Evolutionary conservation across 345 rosid species (phyloP).

Genomic region (Salix suchowensis): DNA sequence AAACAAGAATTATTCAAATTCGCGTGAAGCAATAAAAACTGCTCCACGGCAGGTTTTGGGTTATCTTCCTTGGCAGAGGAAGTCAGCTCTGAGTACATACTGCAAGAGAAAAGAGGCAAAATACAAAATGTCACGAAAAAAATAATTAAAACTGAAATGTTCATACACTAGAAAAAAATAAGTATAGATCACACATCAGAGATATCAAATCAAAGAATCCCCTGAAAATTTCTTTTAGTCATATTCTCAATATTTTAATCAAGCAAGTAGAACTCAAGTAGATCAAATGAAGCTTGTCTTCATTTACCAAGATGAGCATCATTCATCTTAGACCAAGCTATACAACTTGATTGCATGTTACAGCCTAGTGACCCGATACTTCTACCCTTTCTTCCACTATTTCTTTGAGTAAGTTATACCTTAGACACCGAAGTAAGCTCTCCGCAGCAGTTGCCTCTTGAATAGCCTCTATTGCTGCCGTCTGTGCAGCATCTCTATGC

Average conservation of each 20-base stretch:
- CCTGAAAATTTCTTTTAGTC: not conserved
- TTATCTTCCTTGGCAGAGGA: constrained; percentile 77
- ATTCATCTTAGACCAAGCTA: too few species aligned
- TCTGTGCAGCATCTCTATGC: constrained; percentile 85
- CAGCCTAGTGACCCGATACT: not conserved
- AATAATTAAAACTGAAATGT: not conserved
- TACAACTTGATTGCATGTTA: too few species aligned
- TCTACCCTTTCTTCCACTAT: not conserved
- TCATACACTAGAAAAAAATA: not conserved
- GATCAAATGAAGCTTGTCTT: too few species aligned
- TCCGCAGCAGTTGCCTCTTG: constrained; percentile 95
- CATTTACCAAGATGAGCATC: too few species aligned
- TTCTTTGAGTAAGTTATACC: constrained; percentile 35
- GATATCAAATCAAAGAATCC: not conserved
- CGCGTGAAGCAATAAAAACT: constrained; percentile 70
- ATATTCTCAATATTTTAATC: not conserved
- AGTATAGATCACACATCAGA: not conserved
- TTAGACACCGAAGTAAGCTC: constrained; percentile 81
- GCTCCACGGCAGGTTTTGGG: constrained; percentile 84
- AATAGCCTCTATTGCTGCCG: constrained; percentile 79
- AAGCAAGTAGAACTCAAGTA: not conserved
- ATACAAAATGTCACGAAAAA: not conserved
- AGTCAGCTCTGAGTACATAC: constrained; percentile 65
- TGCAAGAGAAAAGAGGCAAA: constrained; percentile 28
- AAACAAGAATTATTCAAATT: constrained; percentile 48